Conservation (phyloP, 1,139 yeast species). For the Kodamaea sp. region DNA sequence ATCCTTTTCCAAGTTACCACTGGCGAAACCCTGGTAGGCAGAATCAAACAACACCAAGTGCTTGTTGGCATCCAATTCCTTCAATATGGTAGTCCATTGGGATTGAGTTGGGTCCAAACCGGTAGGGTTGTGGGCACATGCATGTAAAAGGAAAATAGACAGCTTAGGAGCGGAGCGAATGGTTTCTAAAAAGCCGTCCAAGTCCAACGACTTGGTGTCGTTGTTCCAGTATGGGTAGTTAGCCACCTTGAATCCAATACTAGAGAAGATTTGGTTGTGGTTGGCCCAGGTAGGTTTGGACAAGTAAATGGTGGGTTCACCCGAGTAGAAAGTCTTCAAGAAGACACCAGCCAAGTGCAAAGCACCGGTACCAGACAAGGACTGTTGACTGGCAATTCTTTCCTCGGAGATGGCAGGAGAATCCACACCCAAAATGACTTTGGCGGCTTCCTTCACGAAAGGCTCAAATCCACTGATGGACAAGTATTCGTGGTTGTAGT, state of each 20-base stretch:
- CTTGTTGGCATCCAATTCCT: slow-evolving; percentile 47
- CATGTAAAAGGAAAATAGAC: slow-evolving; percentile 62
- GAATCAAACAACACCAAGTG: slow-evolving; percentile 49
- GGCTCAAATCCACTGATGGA: slow-evolving; percentile 77
- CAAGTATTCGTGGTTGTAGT: slow-evolving; percentile 87
- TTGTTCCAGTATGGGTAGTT: slow-evolving; percentile 79
- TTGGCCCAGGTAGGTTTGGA: slow-evolving; percentile 97
- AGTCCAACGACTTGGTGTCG: slow-evolving; percentile 60
- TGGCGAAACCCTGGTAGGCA: slow-evolving; percentile 69
- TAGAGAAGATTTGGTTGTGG: slow-evolving; percentile 78
- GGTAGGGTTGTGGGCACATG: slow-evolving; percentile 55
- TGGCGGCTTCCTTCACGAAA: slow-evolving; percentile 74
- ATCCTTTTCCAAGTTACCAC: slow-evolving; percentile 82
- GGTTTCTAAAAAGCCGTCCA: slow-evolving; percentile 66
- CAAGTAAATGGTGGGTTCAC: slow-evolving; percentile 60
- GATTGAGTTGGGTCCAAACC: slow-evolving; percentile 49
- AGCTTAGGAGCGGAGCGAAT: slow-evolving; percentile 74
- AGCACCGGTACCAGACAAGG: slow-evolving; percentile 95
- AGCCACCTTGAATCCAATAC: slow-evolving; percentile 53
- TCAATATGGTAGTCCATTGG: slow-evolving; percentile 43
- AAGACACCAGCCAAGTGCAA: slow-evolving; percentile 84
- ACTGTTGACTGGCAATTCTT: slow-evolving; percentile 74
- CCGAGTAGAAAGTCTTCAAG: slow-evolving; percentile 55
- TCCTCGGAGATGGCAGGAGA: slow-evolving; percentile 54
- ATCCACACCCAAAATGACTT: slow-evolving; percentile 70